Conservation (phyloP, 2,329 filamentous ascomycete species). For the Dactylellina drechsleri region DNA sequence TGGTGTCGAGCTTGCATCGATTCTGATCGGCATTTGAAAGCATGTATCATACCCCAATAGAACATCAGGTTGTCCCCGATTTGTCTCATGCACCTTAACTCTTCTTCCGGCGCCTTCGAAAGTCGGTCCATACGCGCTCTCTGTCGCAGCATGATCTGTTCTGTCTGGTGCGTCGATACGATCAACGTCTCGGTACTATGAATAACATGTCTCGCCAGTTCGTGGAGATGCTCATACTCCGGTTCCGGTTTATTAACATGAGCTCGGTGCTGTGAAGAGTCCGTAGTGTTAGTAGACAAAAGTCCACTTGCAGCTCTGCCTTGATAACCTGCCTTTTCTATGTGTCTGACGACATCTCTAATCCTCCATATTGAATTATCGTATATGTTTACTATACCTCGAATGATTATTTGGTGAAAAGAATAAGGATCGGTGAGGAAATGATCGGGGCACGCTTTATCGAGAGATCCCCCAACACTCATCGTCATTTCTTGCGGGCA, state of each 20-base stretch:
- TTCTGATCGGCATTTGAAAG: slow-evolving; percentile 45
- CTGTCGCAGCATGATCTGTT: slow-evolving; percentile 30
- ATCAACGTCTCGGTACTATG: slow-evolving; percentile 46
- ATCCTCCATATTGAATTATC: slow-evolving; percentile 46
- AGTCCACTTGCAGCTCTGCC: background rate
- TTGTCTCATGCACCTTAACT: slow-evolving; percentile 39
- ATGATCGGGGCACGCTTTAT: slow-evolving; percentile 11
- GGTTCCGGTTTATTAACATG: slow-evolving; percentile 15
- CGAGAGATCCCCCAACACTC: slow-evolving; percentile 18
- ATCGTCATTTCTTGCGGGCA: slow-evolving; percentile 20
- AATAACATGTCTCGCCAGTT: slow-evolving; percentile 43
- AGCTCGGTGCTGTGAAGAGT: slow-evolving; percentile 29
- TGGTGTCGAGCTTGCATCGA: slow-evolving; percentile 45
- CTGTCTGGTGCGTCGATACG: slow-evolving; percentile 28
- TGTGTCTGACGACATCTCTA: slow-evolving; percentile 36
- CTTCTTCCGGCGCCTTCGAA: slow-evolving; percentile 28
- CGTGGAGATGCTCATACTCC: slow-evolving; percentile 42
- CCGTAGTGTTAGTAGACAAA: slow-evolving; percentile 28
- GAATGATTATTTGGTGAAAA: slow-evolving; percentile 41
- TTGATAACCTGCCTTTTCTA: slow-evolving; percentile 52
- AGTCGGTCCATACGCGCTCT: slow-evolving; percentile 15
- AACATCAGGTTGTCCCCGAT: slow-evolving; percentile 36
- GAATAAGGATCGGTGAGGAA: slow-evolving; percentile 45
- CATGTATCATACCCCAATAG: slow-evolving; percentile 46
- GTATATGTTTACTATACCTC: slow-evolving; percentile 34